Evolutionary conservation across 2,329 filamentous ascomycete species (phyloP).

Genomic region (Rhynchosporium secalis): DNA sequence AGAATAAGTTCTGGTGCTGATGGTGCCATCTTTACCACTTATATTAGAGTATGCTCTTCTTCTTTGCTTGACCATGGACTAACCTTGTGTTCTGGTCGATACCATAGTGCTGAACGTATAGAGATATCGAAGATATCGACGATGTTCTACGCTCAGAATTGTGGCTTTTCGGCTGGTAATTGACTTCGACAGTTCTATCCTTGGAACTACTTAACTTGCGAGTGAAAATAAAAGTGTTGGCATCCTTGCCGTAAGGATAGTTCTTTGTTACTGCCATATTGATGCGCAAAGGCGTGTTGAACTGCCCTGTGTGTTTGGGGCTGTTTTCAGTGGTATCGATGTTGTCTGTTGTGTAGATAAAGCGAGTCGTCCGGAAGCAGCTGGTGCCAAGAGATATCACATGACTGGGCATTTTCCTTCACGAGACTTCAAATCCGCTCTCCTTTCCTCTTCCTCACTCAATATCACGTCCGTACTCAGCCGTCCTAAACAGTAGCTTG

Average conservation of each 20-base stretch:
- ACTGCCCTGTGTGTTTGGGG: neutral
- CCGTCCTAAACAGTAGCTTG: no score
- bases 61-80: neutral
- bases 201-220: neutral
- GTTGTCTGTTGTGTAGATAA: neutral
- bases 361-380: conserved; percentile 5
- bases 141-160: neutral
- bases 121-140: neutral
- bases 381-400: neutral
- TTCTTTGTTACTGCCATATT: conserved; percentile 1
- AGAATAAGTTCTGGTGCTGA: conserved; percentile 11
- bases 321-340: conserved; percentile 3
- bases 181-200: neutral
- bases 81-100: conserved; percentile 15
- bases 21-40: conserved; percentile 6
- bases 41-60: neutral
- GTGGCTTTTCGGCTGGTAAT: neutral
- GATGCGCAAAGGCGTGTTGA: neutral
- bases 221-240: neutral
- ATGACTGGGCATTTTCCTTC: neutral
- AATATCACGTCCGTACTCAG: no score
- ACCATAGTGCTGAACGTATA: conserved; percentile 9
- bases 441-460: neutral
- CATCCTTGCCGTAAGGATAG: neutral
- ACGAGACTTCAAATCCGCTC: neutral